Evolutionary conservation across 495 filamentous ascomycete genomes (phyloP).

Genomic region (Oleoguttula mirabilis): DNA sequence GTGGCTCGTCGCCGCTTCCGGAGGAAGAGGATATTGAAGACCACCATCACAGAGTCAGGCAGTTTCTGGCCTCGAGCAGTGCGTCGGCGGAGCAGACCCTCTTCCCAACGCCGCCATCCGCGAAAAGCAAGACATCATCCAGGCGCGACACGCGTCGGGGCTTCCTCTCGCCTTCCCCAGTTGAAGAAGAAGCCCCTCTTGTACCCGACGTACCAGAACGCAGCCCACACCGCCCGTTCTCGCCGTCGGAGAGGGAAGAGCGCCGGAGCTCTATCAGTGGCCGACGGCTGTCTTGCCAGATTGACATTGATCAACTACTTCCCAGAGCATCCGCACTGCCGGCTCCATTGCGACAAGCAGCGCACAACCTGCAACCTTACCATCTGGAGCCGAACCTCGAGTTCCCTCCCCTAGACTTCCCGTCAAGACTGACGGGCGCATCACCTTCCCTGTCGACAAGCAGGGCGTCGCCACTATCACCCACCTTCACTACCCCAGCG

Average conservation of each 20-base stretch:
- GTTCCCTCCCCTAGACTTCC: slow-evolving; percentile 7
- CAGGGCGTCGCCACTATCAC: slow-evolving; percentile 9
- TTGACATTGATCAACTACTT: too few relatives aligned
- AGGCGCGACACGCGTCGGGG: background rate
- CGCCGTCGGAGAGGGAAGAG: too few relatives aligned
- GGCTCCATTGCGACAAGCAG: too few relatives aligned
- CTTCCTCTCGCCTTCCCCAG: slow-evolving; percentile 2
- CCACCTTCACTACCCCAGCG: background rate
- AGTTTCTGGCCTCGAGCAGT: slow-evolving; percentile 8
- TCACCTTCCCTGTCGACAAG: slow-evolving; percentile 12
- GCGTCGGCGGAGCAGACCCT: background rate
- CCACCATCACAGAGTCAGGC: slow-evolving; percentile 6
- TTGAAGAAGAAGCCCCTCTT: slow-evolving; percentile 2
- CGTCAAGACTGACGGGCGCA: background rate
- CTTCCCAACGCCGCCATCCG: slow-evolving; percentile 6
- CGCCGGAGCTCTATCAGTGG: too few relatives aligned
- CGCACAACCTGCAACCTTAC: too few relatives aligned
- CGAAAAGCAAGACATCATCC: background rate
- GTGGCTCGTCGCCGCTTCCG: background rate
- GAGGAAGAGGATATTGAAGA: slow-evolving; percentile 12
- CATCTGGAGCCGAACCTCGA: slow-evolving; percentile 2
- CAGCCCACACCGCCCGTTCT: too few relatives aligned
- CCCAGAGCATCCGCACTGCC: too few relatives aligned
- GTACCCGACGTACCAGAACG: background rate
- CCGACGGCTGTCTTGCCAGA: too few relatives aligned